Evolutionary conservation across 768 basidiomycete genomes (phyloP), one percentile per base, ranked within the genome.

Genomic region (Pleurotus pulmonarius): DNA sequence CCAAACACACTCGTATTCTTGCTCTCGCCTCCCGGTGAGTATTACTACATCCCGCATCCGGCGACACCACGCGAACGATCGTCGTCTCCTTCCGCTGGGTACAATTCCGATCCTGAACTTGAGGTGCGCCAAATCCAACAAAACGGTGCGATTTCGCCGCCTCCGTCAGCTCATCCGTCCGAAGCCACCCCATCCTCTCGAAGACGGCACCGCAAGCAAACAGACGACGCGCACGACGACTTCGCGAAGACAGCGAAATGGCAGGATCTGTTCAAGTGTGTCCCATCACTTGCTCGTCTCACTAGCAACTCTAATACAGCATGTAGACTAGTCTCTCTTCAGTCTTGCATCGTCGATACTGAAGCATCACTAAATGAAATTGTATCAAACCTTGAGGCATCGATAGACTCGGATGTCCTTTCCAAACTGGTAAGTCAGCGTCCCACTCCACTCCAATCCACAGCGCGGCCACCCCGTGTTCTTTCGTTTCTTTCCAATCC

Each of bases 261-360:
- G 76, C 85, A 89, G 56, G 87, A 90, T 59, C 73, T 93, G 18
- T 79, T 86, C 63, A 85, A 84, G 91, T 92, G 58, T 58, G 84
- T 69, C 24, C 55, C 37, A 49, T 58, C 38, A 34, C 49, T 39
- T 60, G 29, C 52, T 57, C 56, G 29, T 48, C 53, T 40, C 37
- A 4, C 24, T 49, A 40, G 6, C 24, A 12, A 60, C 24, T 49
- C 60, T 60, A 44, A 60, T 34, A 45, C 7, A 16, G 49, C 24
- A 49, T 47, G 37, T 55, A 88, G 86, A 63, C 69, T 87, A 24
- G 77, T 76, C 34, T 79, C 73, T 47, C 61, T 84, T 20, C 83
- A 85, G 59, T 72, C 79, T 34, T 74, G 73, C 58, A 78, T 86
- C 56, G 58, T 70, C 45, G 83, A 86, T 58, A 78, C 76, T 22